Conservation (phyloP, 1,284 basidiomycete genomes). For the Porodaedalea pini region DNA sequence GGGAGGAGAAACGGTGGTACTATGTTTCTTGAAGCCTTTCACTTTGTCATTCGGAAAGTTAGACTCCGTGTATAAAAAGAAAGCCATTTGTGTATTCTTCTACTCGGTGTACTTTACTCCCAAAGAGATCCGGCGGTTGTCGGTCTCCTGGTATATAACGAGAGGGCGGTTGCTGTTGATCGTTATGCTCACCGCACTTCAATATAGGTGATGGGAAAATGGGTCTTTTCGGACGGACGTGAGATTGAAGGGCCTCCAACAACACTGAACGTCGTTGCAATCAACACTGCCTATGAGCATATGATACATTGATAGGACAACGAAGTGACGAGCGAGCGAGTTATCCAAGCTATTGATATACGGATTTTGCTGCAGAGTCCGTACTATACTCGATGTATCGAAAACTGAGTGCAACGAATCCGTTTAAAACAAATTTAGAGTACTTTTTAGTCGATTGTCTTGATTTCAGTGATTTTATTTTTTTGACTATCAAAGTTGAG, state of each 20-base stretch:
- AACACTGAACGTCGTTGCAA: neutral
- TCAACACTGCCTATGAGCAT: neutral
- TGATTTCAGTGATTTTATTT: neutral
- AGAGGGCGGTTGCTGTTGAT: too few species aligned
- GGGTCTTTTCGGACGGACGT: neutral
- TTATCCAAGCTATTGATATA: neutral
- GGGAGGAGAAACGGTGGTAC: slow-evolving; percentile 49
- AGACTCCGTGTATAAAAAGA: too few species aligned
- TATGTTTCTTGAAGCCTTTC: neutral
- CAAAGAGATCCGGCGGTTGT: neutral
- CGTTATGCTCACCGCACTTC: too few species aligned
- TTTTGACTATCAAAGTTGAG: too few species aligned
- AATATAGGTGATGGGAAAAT: too few species aligned
- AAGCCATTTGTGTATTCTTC: too few species aligned
- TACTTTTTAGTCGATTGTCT: neutral
- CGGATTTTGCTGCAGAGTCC: neutral
- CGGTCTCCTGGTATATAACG: too few species aligned
- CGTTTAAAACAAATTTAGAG: too few species aligned
- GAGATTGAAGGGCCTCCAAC: neutral
- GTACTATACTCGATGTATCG: neutral
- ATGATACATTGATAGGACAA: too few species aligned
- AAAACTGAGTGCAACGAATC: too few species aligned
- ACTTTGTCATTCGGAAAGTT: too few species aligned
- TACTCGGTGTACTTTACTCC: too few species aligned
- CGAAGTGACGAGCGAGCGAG: neutral